phyloP scores from a whole-genome alignment of 148 eudicot species.

The Heliamphora exappendiculata region DNA sequence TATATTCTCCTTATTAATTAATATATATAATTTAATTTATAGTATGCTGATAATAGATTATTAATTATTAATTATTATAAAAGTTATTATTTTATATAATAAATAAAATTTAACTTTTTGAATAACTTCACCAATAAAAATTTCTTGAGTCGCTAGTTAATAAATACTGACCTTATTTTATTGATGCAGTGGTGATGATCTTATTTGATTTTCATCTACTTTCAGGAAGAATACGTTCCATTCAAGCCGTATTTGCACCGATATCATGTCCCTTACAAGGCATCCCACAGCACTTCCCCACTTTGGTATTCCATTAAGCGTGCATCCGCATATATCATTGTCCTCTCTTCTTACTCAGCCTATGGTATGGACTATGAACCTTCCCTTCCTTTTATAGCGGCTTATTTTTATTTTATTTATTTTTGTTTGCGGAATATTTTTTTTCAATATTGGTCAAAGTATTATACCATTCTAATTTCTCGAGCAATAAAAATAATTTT shows the following conservation, averaged over 20 bases:
- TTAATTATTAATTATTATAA: too few species aligned
- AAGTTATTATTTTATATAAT: too few species aligned
- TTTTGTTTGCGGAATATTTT: too few species aligned
- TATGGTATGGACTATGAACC: conserved; percentile 25
- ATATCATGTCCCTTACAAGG: conserved; percentile 34
- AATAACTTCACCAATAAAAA: too few species aligned
- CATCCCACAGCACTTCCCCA: conserved; percentile 34
- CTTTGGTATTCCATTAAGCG: conserved; percentile 47
- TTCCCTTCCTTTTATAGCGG: too few species aligned
- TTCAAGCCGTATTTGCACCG: conserved; percentile 42
- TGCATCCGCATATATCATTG: conserved; percentile 35
- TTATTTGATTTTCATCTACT: too few species aligned
- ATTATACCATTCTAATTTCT: too few species aligned
- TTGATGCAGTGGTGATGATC: not conserved
- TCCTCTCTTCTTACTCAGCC: conserved; percentile 41
- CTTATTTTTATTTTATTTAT: not conserved
- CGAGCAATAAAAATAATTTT: not conserved
- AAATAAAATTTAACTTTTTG: not conserved
- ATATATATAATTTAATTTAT: too few species aligned
- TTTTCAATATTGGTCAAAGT: too few species aligned
- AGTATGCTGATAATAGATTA: too few species aligned
- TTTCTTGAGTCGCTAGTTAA: too few species aligned
- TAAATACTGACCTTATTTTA: not conserved
- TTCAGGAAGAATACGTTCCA: conserved; percentile 43
- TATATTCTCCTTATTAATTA: too few species aligned